Evolutionary conservation across 164 flowering plant genomes (phyloP).

Genomic region (Vitis riparia): DNA sequence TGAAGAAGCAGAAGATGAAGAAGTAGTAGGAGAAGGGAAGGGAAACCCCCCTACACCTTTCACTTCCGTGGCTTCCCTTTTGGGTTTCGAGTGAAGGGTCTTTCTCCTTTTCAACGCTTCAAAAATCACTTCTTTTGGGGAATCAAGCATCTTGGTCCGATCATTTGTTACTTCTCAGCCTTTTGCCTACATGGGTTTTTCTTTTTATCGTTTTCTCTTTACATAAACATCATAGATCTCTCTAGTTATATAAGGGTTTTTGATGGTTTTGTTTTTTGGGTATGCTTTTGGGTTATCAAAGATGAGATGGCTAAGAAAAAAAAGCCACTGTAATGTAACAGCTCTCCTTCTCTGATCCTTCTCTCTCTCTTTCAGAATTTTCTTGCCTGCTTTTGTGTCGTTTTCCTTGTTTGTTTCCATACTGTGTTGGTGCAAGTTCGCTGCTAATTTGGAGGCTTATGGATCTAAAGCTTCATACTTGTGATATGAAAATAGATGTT

Average conservation of each 20-base stretch:
- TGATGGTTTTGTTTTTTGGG: too few species aligned
- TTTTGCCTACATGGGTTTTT: too few species aligned
- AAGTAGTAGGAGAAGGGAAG: background rate
- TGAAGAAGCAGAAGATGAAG: background rate
- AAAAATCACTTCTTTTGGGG: conserved; percentile 19
- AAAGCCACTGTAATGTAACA: background rate
- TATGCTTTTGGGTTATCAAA: too few species aligned
- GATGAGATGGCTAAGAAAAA: background rate
- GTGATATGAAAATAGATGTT: background rate
- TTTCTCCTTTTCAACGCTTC: background rate
- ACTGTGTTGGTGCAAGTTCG: background rate
- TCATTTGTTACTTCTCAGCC: conserved; percentile 7
- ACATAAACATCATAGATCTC: too few species aligned
- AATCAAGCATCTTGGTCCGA: conserved; percentile 49
- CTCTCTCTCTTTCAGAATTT: background rate
- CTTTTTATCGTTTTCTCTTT: too few species aligned
- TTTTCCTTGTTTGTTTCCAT: background rate
- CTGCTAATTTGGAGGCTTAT: background rate
- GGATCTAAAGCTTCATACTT: background rate
- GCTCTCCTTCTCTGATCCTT: background rate
- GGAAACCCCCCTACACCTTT: background rate
- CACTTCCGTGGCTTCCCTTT: background rate
- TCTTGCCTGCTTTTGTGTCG: background rate
- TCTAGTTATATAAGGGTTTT: too few species aligned
- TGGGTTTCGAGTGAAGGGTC: background rate